A percentile compares a stretch with the other conserved stretches of the same genome.
These are phyloP conservation scores for Colletotrichum spinosum DNA, from an alignment of 2,329 filamentous ascomycete species.

Conservation along the genomic window DNA sequence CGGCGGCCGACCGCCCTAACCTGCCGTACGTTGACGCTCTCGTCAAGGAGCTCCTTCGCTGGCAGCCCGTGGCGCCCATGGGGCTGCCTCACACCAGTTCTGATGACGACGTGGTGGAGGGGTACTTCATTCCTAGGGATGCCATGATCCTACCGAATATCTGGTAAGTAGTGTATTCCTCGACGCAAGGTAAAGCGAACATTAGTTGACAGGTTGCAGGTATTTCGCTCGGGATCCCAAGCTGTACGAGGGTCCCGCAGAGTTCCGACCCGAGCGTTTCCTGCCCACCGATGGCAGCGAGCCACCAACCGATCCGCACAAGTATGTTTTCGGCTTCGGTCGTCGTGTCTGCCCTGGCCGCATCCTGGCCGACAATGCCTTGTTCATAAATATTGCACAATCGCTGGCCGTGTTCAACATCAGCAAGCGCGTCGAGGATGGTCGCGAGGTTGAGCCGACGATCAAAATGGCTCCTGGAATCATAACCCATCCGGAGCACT, in stretches of 20 bases:
- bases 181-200: not conserved
- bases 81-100: conserved; percentile 51
- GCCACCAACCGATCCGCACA: conserved; percentile 35
- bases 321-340: conserved; percentile 39
- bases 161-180: conserved; percentile 52
- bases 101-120: conserved; percentile 35
- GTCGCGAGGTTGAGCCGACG: conserved; percentile 46
- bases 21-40: conserved; percentile 66
- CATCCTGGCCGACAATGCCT: conserved; percentile 37
- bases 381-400: conserved; percentile 50
- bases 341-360: conserved; percentile 40
- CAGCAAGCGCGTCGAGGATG: conserved; percentile 47
- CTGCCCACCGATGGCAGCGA: conserved; percentile 38
- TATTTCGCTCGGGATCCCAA: conserved; percentile 69
- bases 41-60: conserved; percentile 67
- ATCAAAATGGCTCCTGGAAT: conserved; percentile 26
- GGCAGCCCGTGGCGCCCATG: conserved; percentile 65
- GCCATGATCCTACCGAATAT: conserved; percentile 40
- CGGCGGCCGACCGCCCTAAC: conserved; percentile 57
- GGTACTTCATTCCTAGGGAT: conserved; percentile 34
- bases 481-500: conserved; percentile 34
- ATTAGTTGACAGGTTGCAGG: not conserved
- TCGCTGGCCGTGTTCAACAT: conserved; percentile 60
- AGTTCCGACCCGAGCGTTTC: conserved; percentile 50
- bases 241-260: conserved; percentile 63